Conservation (phyloP, 2,329 filamentous ascomycete species). For the Paraphaeosphaeria sporulosa region DNA sequence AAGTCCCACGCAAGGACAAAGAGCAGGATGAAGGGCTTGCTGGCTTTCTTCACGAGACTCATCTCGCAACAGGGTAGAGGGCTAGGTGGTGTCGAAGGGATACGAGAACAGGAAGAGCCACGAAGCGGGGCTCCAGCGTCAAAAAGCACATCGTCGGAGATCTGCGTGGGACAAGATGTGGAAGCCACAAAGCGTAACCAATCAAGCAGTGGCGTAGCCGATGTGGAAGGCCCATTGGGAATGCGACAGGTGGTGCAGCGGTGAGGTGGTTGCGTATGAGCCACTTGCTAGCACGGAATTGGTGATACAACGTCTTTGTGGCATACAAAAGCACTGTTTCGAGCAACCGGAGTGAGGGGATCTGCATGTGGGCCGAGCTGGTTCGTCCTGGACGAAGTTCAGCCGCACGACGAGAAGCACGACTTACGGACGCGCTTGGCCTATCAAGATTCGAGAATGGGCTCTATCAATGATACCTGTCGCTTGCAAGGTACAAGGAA, state of each 20-base stretch:
- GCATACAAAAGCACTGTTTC: background rate
- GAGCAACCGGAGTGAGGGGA: background rate
- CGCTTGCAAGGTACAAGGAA: too few relatives aligned
- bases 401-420: slow-evolving; percentile 1
- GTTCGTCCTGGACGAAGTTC: background rate
- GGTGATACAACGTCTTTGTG: slow-evolving; percentile 3
- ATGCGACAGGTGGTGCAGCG: slow-evolving; percentile 1
- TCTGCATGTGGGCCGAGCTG: background rate
- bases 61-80: background rate
- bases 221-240: background rate
- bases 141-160: background rate
- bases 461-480: too few relatives aligned
- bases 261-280: background rate
- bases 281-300: background rate
- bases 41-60: slow-evolving; percentile 12
- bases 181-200: background rate
- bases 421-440: too few relatives aligned
- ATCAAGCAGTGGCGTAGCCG: background rate
- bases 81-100: too few relatives aligned
- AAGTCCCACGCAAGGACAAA: slow-evolving; percentile 52
- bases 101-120: background rate
- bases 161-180: background rate
- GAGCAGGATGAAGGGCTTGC: slow-evolving; percentile 43
- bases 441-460: too few relatives aligned
- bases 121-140: slow-evolving; percentile 1